A percentile compares a stretch with the other conserved stretches of the same genome.
Conservation (phyloP, 176 grass and related monocot species). For the Rhynchospora tenuis region DNA sequence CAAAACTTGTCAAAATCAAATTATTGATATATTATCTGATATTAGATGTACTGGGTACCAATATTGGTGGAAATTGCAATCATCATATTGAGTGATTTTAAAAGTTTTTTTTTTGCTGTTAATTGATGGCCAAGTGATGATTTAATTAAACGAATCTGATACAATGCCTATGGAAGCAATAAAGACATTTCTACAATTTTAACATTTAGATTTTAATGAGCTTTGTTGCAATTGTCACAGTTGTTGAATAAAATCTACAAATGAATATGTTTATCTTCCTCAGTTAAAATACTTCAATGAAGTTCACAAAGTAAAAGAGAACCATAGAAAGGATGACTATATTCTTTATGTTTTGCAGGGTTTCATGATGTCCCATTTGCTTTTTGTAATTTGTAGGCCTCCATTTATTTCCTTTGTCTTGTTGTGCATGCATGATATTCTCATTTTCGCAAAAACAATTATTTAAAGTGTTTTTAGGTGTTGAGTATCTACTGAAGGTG, state of each 20-base stretch:
- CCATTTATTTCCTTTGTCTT: neutral
- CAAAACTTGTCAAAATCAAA: neutral
- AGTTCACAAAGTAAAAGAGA: neutral
- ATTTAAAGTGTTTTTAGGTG: neutral
- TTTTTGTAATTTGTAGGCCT: neutral
- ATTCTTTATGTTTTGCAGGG: neutral
- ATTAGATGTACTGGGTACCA: neutral
- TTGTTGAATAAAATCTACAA: neutral
- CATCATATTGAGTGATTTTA: neutral
- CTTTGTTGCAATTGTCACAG: neutral
- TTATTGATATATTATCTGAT: too few relatives aligned
- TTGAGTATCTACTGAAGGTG: neutral
- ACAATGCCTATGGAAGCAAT: neutral
- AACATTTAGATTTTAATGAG: neutral
- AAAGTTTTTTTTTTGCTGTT: neutral
- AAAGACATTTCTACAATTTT: neutral
- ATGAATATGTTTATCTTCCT: neutral
- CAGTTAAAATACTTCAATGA: neutral
- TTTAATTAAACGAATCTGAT: neutral
- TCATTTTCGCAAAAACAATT: neutral
- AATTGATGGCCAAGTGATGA: neutral
- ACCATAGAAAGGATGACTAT: neutral
- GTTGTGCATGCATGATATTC: neutral
- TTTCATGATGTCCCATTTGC: neutral
- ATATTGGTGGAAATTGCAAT: neutral